phyloP scores from a whole-genome alignment of 306 rosid species.

The Dryas alaskensis region DNA sequence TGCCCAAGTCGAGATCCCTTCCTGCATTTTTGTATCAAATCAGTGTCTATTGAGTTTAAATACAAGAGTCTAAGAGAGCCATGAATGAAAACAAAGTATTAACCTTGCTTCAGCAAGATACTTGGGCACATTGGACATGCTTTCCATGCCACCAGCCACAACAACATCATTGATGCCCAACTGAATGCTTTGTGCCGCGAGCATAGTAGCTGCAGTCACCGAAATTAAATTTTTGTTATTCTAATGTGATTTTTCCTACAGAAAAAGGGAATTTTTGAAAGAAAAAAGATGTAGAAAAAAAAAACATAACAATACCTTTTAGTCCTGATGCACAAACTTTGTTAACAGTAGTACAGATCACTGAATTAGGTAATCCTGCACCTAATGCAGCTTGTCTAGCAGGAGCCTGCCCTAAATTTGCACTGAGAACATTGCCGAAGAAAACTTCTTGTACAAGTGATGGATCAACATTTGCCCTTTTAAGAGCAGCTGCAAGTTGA shows the following conservation, averaged over 20 bases:
- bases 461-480: constrained; percentile 86
- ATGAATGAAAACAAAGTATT: constrained; percentile 20
- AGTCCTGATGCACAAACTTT: constrained; percentile 99
- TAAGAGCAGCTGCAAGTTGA: constrained; percentile 71
- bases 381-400: constrained; percentile 99
- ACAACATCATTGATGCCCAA: constrained; percentile 89
- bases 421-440: constrained; percentile 96
- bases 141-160: constrained; percentile 99
- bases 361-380: constrained; percentile 88
- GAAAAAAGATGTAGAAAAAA: not conserved
- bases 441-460: constrained; percentile 83
- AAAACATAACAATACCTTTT: constrained; percentile 57
- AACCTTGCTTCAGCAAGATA: constrained; percentile 97
- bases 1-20: constrained; percentile 99
- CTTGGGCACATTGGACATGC: constrained; percentile 94
- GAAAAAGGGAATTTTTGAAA: not conserved
- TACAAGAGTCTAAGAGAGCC: constrained; percentile 22
- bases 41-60: constrained; percentile 17
- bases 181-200: constrained; percentile 98
- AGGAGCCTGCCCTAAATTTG: constrained; percentile 98
- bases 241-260: not conserved
- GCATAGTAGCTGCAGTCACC: constrained; percentile 74
- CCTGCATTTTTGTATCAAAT: constrained; percentile 55
- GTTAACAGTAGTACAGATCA: constrained; percentile 81
- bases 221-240: constrained; percentile 12